Conservation (phyloP, 768 basidiomycete species). For the Trametes cingulata region DNA sequence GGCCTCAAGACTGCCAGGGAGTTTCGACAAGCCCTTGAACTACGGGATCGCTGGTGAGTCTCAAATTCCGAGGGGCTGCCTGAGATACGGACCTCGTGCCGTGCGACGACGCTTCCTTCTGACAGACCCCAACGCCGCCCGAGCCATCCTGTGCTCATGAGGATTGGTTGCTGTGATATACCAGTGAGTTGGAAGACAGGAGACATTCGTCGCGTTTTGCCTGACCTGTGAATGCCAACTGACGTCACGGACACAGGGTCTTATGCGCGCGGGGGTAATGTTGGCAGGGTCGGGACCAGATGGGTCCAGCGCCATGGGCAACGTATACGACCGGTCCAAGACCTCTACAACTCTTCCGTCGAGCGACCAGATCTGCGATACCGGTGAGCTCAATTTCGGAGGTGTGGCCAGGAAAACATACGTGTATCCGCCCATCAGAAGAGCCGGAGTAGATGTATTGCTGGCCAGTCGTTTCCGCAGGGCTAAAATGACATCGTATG, state of each 20-base stretch:
- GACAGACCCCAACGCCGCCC: constrained; percentile 38
- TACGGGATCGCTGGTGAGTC: not conserved
- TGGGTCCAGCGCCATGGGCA: constrained; percentile 73
- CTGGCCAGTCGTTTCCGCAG: constrained; percentile 85
- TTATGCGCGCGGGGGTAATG: constrained; percentile 31
- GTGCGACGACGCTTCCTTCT: constrained; percentile 76
- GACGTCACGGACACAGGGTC: constrained; percentile 82
- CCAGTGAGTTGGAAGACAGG: too few species aligned
- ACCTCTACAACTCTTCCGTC: constrained; percentile 86
- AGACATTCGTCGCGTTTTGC: not conserved
- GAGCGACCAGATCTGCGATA: constrained; percentile 83
- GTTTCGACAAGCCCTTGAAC: constrained; percentile 90
- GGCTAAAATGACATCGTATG: constrained; percentile 96
- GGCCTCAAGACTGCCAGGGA: constrained; percentile 66
- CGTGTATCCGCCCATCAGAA: constrained; percentile 82
- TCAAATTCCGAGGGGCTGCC: not conserved
- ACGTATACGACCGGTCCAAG: constrained; percentile 74
- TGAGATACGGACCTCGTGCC: constrained; percentile 58
- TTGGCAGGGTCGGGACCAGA: constrained; percentile 56
- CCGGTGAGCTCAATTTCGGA: not conserved
- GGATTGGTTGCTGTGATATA: constrained; percentile 67
- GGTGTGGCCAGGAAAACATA: constrained; percentile 33
- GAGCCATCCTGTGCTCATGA: constrained; percentile 94
- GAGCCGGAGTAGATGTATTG: constrained; percentile 96
- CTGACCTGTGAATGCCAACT: constrained; percentile 87